phyloP scores from a whole-genome alignment of 164 flowering plant genomes.

The Piper betle region DNA sequence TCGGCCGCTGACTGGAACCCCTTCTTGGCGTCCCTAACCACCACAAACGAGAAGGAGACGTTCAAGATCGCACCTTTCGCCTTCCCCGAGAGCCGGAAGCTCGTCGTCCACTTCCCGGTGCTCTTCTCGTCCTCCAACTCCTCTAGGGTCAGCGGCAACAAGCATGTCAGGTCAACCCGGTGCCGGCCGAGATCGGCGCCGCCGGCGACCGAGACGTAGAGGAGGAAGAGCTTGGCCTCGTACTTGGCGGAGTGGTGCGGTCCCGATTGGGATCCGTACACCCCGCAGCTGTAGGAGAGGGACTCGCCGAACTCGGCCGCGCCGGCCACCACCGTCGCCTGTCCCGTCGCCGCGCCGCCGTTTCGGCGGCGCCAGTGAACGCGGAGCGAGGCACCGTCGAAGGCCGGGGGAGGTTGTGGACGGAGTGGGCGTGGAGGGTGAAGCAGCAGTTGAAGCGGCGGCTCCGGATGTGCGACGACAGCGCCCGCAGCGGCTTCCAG shows the following conservation, averaged over 20 bases:
- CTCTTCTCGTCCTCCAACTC: constrained; percentile 88
- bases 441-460: constrained; percentile 53
- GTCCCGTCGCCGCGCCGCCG: constrained; percentile 36
- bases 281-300: constrained; percentile 42
- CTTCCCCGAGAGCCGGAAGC: constrained; percentile 67
- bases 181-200: constrained; percentile 79
- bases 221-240: constrained; percentile 74
- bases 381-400: constrained; percentile 32
- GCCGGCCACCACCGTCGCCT: constrained; percentile 45
- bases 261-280: constrained; percentile 69
- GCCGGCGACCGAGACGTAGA: constrained; percentile 44
- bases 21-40: constrained; percentile 32
- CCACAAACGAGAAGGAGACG: constrained; percentile 77
- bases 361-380: constrained; percentile 87
- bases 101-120: constrained; percentile 86
- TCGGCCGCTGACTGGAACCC: constrained; percentile 5
- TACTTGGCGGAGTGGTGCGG: constrained; percentile 82
- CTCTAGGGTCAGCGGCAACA: constrained; percentile 91
- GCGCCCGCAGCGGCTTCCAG: constrained; percentile 72
- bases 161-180: constrained; percentile 76
- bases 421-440: constrained; percentile 59
- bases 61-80: constrained; percentile 71
- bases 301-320: constrained; percentile 60
- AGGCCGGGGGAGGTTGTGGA: constrained; percentile 43
- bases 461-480: constrained; percentile 44